Base-by-base conservation (phyloP, 768 basidiomycete species). In the Leccinellum albellum region DNA sequence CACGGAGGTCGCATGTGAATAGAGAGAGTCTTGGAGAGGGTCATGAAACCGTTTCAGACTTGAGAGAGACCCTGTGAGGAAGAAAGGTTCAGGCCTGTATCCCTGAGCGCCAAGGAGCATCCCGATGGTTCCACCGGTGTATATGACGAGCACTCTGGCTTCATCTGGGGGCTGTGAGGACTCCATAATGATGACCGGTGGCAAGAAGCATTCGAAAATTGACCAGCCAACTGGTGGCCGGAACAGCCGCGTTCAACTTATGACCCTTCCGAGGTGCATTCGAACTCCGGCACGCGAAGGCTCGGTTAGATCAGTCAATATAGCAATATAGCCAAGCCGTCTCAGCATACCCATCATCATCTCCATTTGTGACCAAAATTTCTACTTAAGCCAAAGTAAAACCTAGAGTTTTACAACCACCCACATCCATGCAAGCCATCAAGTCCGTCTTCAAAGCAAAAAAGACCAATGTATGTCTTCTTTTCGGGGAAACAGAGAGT, bases 41-140 rank as follows among this genome's bases (percentile, higher is more conserved):
- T 98, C 95, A 71, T 98, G 91, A 66, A 98, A 98, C 13, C 95
- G 85, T 37, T 82, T 83, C 72, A 94, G 91, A 62, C 86, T 86
- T 63, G 82, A 77, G 28, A 96, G 81, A 0, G 87, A 91, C 71
- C 92, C 88, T 6, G 91, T 92, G 60, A 95, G 76, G 69, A 93
- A 94, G 64, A 87, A 87, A 0, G 91, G 91, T 66, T 94, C 93
- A 13, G 92, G 89, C 21, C 89, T 86, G 67, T 90, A 91, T 60
- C 89, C 88, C 58, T 84, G 81, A 32, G 85, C 76, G 32, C 87
- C 85, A 33, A 89, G 80, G 46, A 92, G 84, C 89, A 92, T 92
- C 17, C 90, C 91, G 62, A 95, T 93, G 0, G 93, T 95, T 15
- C 93, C 93, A 66, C 82, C 92, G 33, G 93, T 94, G 75, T 94